Conservation (phyloP, 2,329 filamentous ascomycete species). For the Alternaria arbusti region DNA sequence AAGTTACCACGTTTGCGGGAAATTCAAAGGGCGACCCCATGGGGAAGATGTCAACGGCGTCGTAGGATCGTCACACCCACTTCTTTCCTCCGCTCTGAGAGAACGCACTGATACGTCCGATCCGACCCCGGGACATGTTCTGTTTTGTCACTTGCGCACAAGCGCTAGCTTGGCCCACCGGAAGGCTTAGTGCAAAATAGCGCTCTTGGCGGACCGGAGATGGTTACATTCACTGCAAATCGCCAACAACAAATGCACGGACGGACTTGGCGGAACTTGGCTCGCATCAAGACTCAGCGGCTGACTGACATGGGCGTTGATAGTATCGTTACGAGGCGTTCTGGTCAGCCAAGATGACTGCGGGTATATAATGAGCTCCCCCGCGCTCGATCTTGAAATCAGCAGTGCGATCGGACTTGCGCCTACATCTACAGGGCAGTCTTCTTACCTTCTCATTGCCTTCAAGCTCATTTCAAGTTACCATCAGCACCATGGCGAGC, state of each 20-base stretch:
- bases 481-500: conserved; percentile 33
- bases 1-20: conserved; percentile 7
- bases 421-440: conserved; percentile 14
- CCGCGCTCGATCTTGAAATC: conserved; percentile 1
- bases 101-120: conserved; percentile 21
- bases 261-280: conserved; percentile 43
- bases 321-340: conserved; percentile 20
- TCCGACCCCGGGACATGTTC: conserved; percentile 17
- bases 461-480: conserved; percentile 6
- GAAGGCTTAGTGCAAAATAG: conserved; percentile 36
- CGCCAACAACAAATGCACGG: conserved; percentile 28
- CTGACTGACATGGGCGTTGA: conserved; percentile 24
- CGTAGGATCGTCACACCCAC: conserved; percentile 27
- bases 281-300: conserved; percentile 30
- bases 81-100: conserved; percentile 9
- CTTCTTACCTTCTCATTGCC: conserved; percentile 4
- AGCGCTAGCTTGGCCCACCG: conserved; percentile 16
- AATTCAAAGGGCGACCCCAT: conserved; percentile 24
- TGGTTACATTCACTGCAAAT: conserved; percentile 29
- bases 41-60: conserved; percentile 24
- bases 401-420: conserved; percentile 27
- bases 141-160: conserved; percentile 25
- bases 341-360: conserved; percentile 11
- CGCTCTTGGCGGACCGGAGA: conserved; percentile 29
- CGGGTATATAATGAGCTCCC: conserved; percentile 28